Base-by-base conservation (phyloP, 805 yeast genomes). In the Candida namnaoensis region DNA sequence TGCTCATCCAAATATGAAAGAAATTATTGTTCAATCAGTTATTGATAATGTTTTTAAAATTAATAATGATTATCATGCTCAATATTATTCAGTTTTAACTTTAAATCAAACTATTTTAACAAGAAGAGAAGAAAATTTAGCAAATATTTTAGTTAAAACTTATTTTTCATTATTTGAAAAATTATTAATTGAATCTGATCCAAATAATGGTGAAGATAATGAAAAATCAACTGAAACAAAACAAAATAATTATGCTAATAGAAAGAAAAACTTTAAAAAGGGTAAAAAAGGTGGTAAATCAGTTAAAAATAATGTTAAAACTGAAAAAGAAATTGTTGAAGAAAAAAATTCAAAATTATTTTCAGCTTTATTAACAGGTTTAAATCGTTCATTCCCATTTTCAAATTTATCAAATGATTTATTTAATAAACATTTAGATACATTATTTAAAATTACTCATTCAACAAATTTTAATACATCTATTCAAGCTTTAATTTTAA, bases 311-410 rank as follows among this genome's bases (percentile, higher is more conserved):
- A 69, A 61, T 40, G 4, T 26, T 8, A 82, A 81, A 58, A 68
- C 81, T 11, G 85, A 79, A 46, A 65, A 64, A 36, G 91, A 84
- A 50, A 63, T 82, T 1, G 45, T 67, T 23, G 86, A 88, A 55
- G 98, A 93, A 58, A 86, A 82, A 52, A 84, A 81, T 53, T 74
- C 95, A 36, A 86, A 85, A 54, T 64, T 91, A 51, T 87, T 91
- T 52, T 80, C 96, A 27, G 96, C 96, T 13, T 72, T 93, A 43
- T 74, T 93, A 49, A 88, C 99, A 1, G 99, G 99, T 51, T 75
- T 93, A 44, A 93, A 93, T 60, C 84, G 99, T 65, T 90, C 98
- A 1, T 91, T 87, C 71, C 98, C 98, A 42, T 93, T 86, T 59
- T 80, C 95, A 2, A 72, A 78, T 47, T 68, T 93, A 41, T 80